Percentiles rank a stretch among this genome's conserved stretches.
phyloP scores from a whole-genome alignment of 2,329 filamentous ascomycete genomes.

The Aschersonia sp. region DNA sequence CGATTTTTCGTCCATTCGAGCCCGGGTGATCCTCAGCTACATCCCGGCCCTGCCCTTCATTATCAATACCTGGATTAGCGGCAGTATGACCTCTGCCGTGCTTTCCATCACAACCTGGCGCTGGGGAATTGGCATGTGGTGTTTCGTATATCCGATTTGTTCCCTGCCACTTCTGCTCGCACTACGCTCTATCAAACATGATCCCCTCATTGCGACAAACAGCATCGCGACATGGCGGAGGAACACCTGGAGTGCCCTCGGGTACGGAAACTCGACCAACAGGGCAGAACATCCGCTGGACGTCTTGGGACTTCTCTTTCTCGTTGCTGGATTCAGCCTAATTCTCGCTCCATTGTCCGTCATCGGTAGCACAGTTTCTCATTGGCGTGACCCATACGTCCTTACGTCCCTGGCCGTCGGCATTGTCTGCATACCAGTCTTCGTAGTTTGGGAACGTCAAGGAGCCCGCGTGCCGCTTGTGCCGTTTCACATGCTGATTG shows the following conservation, averaged over 20 bases:
- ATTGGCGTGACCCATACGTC: slow-evolving; percentile 36
- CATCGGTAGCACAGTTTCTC: slow-evolving; percentile 29
- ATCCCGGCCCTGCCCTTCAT: slow-evolving; percentile 44
- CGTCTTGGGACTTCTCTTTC: slow-evolving; percentile 28
- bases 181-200: slow-evolving; percentile 18
- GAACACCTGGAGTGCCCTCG: not conserved
- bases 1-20: slow-evolving; percentile 43
- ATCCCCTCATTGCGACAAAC: not conserved
- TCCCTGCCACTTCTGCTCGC: slow-evolving; percentile 37
- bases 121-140: slow-evolving; percentile 52
- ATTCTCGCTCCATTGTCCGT: slow-evolving; percentile 37
- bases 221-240: not conserved
- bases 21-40: slow-evolving; percentile 46
- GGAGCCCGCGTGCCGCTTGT: slow-evolving; percentile 35
- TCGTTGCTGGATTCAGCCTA: slow-evolving; percentile 30
- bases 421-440: slow-evolving; percentile 29
- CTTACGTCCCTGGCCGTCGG: slow-evolving; percentile 36
- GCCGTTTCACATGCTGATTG: slow-evolving; percentile 40
- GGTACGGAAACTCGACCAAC: slow-evolving; percentile 16
- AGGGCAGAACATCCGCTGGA: slow-evolving; percentile 44
- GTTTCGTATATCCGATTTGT: slow-evolving; percentile 42
- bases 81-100: slow-evolving; percentile 37
- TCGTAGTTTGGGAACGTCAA: slow-evolving; percentile 36
- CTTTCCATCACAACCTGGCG: slow-evolving; percentile 36
- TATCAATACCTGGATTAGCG: slow-evolving; percentile 50